Base-by-base conservation (phyloP, 2,329 filamentous ascomycete species). In the Colletotrichum salicis region DNA sequence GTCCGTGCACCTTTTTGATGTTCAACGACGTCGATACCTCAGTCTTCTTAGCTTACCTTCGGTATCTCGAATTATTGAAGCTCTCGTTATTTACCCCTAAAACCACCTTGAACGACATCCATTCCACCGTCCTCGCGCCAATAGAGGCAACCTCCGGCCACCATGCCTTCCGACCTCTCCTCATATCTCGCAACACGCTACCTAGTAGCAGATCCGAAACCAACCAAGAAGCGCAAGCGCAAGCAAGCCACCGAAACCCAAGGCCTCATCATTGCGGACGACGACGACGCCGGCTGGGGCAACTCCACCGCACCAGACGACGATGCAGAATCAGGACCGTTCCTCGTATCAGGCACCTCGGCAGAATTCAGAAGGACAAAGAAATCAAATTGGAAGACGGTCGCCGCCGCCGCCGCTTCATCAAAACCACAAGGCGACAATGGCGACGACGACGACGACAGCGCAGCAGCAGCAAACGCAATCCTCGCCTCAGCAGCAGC, bases 161-260 rank as follows among this genome's bases (percentile, higher is more conserved):
- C 33, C 29, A 90, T 90, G 88, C 83, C 88, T 55, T 85, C 86
- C 72, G 87, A 90, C 76, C 88, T 98, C 75, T 92, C 94, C 70
- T 91, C 91, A 78, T 99, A 98, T 79, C 90, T 99, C 45, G 95
- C 96, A 48, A 92, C 94, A 74, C 96, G 95, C 81, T 99, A 99
- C 81, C 91, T 99, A 61, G 84, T 87, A 67, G 85, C 88, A 52
- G 87, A 90, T 73, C 82, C 85, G 6, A 89, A 89, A 74, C 86
- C 88, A 22, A 52, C 61, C 56, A 92, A 92, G 78, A 92, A 92
- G 79, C 86, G 89, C 73, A 92, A 92, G 82, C 87, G 88, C 77
- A 92, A 91, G 80, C 82, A 86, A 69, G 77, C 81, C 63, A 73
- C 80, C 62, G 79, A 82, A 48, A 76, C 77, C 57, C 83, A 85